Evolutionary conservation across 148 eudicot genomes (phyloP).

Genomic region (Camellia sinensis): DNA sequence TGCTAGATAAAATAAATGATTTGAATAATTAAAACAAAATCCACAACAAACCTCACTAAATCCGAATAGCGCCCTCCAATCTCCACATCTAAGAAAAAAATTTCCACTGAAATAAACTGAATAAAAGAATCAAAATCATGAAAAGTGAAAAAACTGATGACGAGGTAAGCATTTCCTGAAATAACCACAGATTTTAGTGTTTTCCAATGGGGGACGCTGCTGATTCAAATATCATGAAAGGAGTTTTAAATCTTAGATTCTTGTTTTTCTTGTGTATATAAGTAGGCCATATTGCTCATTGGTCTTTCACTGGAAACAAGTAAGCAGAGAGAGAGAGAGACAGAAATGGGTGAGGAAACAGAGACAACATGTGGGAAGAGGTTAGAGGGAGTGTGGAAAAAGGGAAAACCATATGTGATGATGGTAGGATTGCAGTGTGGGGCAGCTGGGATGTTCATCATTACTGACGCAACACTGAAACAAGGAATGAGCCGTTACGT

Average conservation of each 20-base stretch:
- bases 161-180: too few species aligned
- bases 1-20: too few species aligned
- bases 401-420: constrained; percentile 37
- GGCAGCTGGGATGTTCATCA: constrained; percentile 51
- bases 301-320: not conserved
- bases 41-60: too few species aligned
- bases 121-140: too few species aligned
- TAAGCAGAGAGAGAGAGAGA: constrained; percentile 10
- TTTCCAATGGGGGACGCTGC: not conserved
- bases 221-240: not conserved
- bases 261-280: constrained; percentile 33
- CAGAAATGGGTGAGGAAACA: constrained; percentile 24
- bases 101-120: too few species aligned
- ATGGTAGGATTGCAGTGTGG: constrained; percentile 63
- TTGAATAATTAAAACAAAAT: too few species aligned
- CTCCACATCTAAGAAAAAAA: too few species aligned
- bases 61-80: too few species aligned
- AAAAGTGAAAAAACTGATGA: too few species aligned
- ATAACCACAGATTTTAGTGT: too few species aligned
- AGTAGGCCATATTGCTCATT: constrained; percentile 18
- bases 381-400: constrained; percentile 13
- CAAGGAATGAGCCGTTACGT: constrained; percentile 66
- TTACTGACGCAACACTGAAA: constrained; percentile 47
- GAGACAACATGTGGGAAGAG: constrained; percentile 20
- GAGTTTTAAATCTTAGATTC: not conserved